Percentiles rank a stretch among this genome's conserved stretches.
Evolutionary conservation across 768 basidiomycete species (phyloP).

Genomic region (Phaeolepiota aurea): DNA sequence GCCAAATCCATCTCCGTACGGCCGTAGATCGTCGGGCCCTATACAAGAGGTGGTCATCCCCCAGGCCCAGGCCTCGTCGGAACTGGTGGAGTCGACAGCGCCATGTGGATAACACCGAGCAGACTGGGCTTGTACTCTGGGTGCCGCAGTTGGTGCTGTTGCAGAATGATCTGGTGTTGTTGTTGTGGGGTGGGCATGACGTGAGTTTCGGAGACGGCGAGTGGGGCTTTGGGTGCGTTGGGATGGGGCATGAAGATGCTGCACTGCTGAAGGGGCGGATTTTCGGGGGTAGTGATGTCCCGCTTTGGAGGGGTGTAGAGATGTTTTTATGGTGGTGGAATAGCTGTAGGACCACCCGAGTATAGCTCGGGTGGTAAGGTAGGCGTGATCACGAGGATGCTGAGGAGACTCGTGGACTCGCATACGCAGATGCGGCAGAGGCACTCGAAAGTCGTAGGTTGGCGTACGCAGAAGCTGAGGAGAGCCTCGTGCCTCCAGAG

Average conservation of each 20-base stretch:
- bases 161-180: conserved; percentile 11
- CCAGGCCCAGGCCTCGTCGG: no score
- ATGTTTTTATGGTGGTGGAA: no score
- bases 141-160: conserved; percentile 5
- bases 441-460: neutral
- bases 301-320: no score
- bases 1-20: conserved; percentile 43
- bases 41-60: no score
- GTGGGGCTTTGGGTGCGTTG: conserved; percentile 34
- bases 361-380: no score
- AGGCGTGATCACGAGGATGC: no score
- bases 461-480: neutral
- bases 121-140: conserved; percentile 7
- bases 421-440: neutral
- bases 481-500: neutral
- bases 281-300: no score
- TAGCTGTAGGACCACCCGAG: no score
- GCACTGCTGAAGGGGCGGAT: conserved; percentile 24
- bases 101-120: conserved; percentile 19
- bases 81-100: conserved; percentile 12
- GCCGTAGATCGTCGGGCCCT: conserved; percentile 56
- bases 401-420: neutral
- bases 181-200: conserved; percentile 5
- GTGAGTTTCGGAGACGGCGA: conserved; percentile 11
- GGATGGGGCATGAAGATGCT: conserved; percentile 38